These are phyloP conservation scores for Ceratocystis ficicola DNA, from an alignment of 2,329 filamentous ascomycete species.

Conservation along the genomic window DNA sequence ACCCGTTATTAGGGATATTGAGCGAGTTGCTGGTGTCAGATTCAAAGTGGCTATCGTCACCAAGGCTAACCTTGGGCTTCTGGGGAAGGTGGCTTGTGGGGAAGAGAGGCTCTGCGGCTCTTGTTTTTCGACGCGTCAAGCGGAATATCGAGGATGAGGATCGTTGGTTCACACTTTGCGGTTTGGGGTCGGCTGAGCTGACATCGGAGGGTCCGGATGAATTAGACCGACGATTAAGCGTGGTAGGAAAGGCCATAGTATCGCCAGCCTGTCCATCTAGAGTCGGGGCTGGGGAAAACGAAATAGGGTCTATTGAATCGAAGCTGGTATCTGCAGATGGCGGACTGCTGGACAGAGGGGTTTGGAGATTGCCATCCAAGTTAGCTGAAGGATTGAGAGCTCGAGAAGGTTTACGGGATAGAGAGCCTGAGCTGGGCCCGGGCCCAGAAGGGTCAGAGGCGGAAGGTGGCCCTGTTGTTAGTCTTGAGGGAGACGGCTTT, in stretches of 20 bases:
- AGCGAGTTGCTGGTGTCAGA: slow-evolving; percentile 17
- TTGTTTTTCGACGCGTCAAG: slow-evolving; percentile 63
- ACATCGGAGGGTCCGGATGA: slow-evolving; percentile 68
- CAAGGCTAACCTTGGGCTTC: slow-evolving; percentile 39
- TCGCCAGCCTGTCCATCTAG: slow-evolving; percentile 34
- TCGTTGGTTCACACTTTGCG: slow-evolving; percentile 12
- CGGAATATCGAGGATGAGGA: slow-evolving; percentile 47
- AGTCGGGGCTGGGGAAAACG: slow-evolving; percentile 14
- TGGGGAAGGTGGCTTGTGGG: slow-evolving; percentile 75
- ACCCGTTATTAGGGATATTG: slow-evolving; percentile 12
- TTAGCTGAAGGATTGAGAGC: slow-evolving; percentile 15
- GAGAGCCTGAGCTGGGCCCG: slow-evolving; percentile 15
- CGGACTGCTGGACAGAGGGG: slow-evolving; percentile 14
- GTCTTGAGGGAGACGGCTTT: not conserved
- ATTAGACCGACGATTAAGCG: slow-evolving; percentile 35
- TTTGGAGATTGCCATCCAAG: slow-evolving; percentile 11
- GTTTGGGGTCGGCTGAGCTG: slow-evolving; percentile 50
- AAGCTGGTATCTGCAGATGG: slow-evolving; percentile 15
- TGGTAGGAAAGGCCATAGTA: slow-evolving; percentile 32
- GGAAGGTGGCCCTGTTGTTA: not conserved
- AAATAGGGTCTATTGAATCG: slow-evolving; percentile 5
- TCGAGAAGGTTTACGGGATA: slow-evolving; percentile 17
- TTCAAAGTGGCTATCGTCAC: slow-evolving; percentile 20
- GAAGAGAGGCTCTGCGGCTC: slow-evolving; percentile 65
- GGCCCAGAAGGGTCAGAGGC: slow-evolving; percentile 9